Percentiles rank a stretch among this genome's conserved stretches.
These are phyloP conservation scores for Solanum chacoense DNA, from an alignment of 305 asterid species.

Conservation along the genomic window DNA sequence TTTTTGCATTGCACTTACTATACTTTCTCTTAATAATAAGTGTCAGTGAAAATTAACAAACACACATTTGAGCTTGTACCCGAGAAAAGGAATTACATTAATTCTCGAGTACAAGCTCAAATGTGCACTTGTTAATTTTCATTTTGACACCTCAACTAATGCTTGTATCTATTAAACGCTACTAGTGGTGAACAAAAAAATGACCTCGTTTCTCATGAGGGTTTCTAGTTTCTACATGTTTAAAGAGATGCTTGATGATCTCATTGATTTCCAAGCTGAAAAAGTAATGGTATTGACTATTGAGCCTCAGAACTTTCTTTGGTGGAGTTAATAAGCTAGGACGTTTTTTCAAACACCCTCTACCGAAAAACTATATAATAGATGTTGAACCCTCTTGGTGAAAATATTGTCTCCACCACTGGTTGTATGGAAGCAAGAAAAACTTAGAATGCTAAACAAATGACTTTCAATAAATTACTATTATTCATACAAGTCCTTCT, in stretches of 20 bases:
- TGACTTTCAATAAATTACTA: background rate
- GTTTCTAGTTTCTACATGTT: background rate
- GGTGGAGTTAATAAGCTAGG: background rate
- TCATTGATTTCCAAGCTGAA: background rate
- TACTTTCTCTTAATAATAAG: background rate
- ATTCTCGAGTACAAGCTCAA: background rate
- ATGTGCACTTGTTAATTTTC: background rate
- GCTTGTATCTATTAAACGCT: background rate
- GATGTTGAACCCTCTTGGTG: background rate
- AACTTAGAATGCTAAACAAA: background rate
- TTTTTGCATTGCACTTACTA: background rate
- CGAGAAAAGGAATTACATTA: background rate
- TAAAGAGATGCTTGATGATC: background rate
- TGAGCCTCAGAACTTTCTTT: background rate
- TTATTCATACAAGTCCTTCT: background rate
- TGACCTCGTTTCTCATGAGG: background rate
- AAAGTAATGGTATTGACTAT: background rate
- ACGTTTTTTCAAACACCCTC: background rate
- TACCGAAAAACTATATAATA: no score
- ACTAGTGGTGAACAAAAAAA: background rate
- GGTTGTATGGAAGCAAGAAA: background rate
- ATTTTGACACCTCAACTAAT: background rate
- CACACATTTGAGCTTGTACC: accelerated
- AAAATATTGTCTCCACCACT: background rate
- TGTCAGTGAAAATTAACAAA: background rate